Conservation (phyloP, 306 rosid genomes). For the Fragaria iinumae region DNA sequence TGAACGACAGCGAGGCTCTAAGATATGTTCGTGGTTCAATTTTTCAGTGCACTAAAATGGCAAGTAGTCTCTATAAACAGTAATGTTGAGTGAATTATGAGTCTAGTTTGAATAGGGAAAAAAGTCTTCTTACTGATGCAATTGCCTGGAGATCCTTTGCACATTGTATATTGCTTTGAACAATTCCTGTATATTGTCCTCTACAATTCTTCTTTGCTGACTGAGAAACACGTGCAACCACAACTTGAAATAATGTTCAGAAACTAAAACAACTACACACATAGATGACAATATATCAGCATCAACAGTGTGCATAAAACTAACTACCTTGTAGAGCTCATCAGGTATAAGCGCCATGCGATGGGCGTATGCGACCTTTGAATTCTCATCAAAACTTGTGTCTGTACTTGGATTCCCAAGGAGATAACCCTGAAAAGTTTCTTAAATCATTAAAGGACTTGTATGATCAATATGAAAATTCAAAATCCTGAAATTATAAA, state of each 20-base stretch:
- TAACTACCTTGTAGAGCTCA: constrained; percentile 35
- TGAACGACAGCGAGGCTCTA: constrained; percentile 13
- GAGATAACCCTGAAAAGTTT: constrained; percentile 30
- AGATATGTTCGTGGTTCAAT: neutral
- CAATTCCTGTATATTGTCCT: constrained; percentile 20
- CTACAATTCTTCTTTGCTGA: constrained; percentile 29
- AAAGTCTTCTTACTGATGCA: constrained; percentile 21
- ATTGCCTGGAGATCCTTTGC: constrained; percentile 28
- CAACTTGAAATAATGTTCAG: neutral
- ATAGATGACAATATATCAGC: neutral
- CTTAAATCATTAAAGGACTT: neutral
- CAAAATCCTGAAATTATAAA: neutral
- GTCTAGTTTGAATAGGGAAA: neutral
- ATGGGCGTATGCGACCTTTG: constrained; percentile 25
- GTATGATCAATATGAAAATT: neutral
- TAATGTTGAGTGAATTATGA: neutral
- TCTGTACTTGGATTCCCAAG: constrained; percentile 29
- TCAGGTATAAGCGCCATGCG: constrained; percentile 34
- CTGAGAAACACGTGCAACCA: constrained; percentile 1
- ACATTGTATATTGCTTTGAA: constrained; percentile 18
- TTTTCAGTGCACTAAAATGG: constrained; percentile 16
- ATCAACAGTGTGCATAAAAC: neutral
- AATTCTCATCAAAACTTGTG: constrained; percentile 10
- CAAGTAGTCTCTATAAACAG: neutral
- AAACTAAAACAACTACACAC: neutral